Base-by-base conservation (phyloP, 2,329 filamentous ascomycete species). In the Xylaria sp. region DNA sequence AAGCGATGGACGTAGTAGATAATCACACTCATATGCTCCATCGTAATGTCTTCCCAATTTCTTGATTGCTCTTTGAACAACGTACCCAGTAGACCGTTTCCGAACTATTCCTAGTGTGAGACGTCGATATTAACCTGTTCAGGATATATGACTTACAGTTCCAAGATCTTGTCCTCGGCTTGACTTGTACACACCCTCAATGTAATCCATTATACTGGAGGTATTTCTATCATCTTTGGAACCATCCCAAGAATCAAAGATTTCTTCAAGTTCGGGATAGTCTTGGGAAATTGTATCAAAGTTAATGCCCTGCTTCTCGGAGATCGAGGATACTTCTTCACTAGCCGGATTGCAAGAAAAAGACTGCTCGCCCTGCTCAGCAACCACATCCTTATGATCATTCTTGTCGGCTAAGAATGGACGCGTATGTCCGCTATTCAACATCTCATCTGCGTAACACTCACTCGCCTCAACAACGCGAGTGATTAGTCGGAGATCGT, bases 21-120 rank as follows among this genome's bases (percentile, higher is more conserved):
- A 5, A 83, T 71, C 50, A 83, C 78, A 48, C 78, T 80, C 28
- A 88, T 79, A 67, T 86, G 84, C 0, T 75, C 77, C 2, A 81
- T 56, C 0, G 83, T 82, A 0, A 88, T 74, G 0, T 69, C 60
- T 4, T 78, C 74, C 86, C 85, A 87, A 30, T 83, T 84, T 12
- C 68, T 69, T 0, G 84, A 82, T 70, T 89, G 86, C 52, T 82
- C 81, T 62, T 81, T 81, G 76, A 87, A 83, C 8, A 82, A 73
- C 0, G 77, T 78, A 5, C 78, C 74, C 1, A 85, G 70, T 1
- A 84, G 67, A 4, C 65, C 20, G 10, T 56, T 55, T 20, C 68
- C 63, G 36, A 74, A 73, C 76, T 78, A 50, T 43, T 46, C 65
- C 32, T 2, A 46, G 58, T 56, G 45, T 71, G 4, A 69, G 64